phyloP scores from a whole-genome alignment of 139 green algal genomes.

The Protoeuglena noctilucae region DNA sequence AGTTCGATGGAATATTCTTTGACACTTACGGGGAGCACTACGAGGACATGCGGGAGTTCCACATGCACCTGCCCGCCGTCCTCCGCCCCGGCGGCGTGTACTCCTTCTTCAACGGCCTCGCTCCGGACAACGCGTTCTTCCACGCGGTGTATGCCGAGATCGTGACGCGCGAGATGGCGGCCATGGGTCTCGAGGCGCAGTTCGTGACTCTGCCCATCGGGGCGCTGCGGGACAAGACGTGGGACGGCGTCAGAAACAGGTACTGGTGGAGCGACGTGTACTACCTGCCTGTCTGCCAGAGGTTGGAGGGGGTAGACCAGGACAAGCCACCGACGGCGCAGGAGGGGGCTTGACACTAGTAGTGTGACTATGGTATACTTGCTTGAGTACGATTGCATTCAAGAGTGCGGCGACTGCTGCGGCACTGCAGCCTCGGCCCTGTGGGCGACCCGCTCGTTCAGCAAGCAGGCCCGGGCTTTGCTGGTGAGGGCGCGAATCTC shows the following conservation, averaged over 20 bases:
- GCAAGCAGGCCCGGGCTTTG: too few species aligned
- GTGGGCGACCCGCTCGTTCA: too few species aligned
- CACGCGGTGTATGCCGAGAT: constrained; percentile 64
- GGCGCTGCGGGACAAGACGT: constrained; percentile 34
- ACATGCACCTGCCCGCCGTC: constrained; percentile 38
- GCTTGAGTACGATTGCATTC: too few species aligned
- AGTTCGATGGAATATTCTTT: constrained; percentile 87
- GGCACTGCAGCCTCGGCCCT: too few species aligned
- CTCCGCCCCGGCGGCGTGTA: constrained; percentile 65
- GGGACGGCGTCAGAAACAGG: constrained; percentile 56
- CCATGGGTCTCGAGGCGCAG: constrained; percentile 37
- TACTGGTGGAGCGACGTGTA: constrained; percentile 64
- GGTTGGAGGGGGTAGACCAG: too few species aligned
- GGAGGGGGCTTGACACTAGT: too few species aligned
- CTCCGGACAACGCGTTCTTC: constrained; percentile 72
- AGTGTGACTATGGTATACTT: too few species aligned
- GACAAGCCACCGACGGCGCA: too few species aligned
- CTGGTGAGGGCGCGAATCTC: too few species aligned
- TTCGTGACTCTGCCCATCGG: constrained; percentile 55
- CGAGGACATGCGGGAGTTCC: constrained; percentile 50
- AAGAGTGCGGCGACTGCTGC: too few species aligned
- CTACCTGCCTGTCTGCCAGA: constrained; percentile 38
- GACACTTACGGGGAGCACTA: constrained; percentile 79
- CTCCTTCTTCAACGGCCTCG: constrained; percentile 87
- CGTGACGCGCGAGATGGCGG: constrained; percentile 32